phyloP scores from a whole-genome alignment of 371 early-diverging fungal genomes.

The Thermomucor indicae-seudaticae region DNA sequence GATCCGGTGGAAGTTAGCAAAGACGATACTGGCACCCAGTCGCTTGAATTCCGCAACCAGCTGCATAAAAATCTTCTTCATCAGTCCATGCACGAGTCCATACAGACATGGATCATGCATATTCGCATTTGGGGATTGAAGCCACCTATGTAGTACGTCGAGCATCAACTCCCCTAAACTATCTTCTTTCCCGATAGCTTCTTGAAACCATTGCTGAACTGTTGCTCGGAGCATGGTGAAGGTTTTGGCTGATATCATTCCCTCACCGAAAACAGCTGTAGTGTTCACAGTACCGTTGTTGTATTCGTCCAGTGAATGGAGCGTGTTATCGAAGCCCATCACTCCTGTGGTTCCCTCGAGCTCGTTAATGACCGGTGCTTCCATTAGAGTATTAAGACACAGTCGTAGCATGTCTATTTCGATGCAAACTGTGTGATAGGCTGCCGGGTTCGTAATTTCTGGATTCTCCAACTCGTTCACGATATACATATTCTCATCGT shows the following conservation, averaged over 20 bases:
- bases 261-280: slow-evolving; percentile 49
- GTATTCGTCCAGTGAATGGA: slow-evolving; percentile 47
- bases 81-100: slow-evolving; percentile 73
- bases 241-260: slow-evolving; percentile 60
- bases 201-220: slow-evolving; percentile 74
- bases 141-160: slow-evolving; percentile 86
- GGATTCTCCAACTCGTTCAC: slow-evolving; percentile 54
- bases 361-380: slow-evolving; percentile 72
- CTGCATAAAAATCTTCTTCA: slow-evolving; percentile 85
- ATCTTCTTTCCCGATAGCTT: slow-evolving; percentile 34
- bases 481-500: slow-evolving; percentile 67
- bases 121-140: slow-evolving; percentile 67
- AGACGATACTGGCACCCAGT: slow-evolving; percentile 75
- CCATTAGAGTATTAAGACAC: slow-evolving; percentile 78
- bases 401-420: slow-evolving; percentile 82
- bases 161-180: slow-evolving; percentile 70
- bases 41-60: slow-evolving; percentile 75
- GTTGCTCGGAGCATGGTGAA: slow-evolving; percentile 72
- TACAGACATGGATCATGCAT: slow-evolving; percentile 87
- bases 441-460: slow-evolving; percentile 73
- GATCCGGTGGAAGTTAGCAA: slow-evolving; percentile 77
- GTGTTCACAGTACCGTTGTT: slow-evolving; percentile 38
- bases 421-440: slow-evolving; percentile 75
- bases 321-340: slow-evolving; percentile 41
- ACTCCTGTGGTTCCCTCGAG: slow-evolving; percentile 64